Base-by-base conservation (phyloP, 2,329 filamentous ascomycete genomes). In the Pochonia chlamydosporia region DNA sequence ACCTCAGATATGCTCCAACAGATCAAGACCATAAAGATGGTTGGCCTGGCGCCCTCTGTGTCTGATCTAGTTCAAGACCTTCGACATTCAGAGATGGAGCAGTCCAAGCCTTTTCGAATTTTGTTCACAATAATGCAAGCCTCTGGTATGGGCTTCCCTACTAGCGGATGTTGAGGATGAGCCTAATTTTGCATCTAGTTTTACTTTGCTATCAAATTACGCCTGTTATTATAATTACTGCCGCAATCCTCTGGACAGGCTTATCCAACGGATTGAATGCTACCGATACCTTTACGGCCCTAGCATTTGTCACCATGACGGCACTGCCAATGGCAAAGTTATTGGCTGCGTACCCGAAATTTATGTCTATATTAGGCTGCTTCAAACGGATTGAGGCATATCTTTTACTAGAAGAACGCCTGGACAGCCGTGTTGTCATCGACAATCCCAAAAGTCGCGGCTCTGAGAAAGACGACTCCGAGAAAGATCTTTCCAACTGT, bases 21-120 rank as follows among this genome's bases (percentile, higher is more conserved):
- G 5, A 64, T 69, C 54, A 68, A 66, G 43, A 58, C 56, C 21
- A 52, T 69, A 23, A 68, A 67, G 40, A 64, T 68, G 56, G 59
- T 60, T 25, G 67, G 67, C 0, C 55, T 68, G 3, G 52, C 55
- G 3, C 40, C 37, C 3, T 36, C 43, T 4, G 42, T 51, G 5
- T 36, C 35, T 10, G 44, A 47, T 13, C 26, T 43, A 14, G 23
- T 56, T 16, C 44, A 53, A 42, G 30, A 16, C 1, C 48, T 56
- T 13, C 50, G 56, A 11, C 47, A 47, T 6, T 40, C 44, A 11
- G 54, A 58, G 36, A 45, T 56, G 21, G 16, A 55, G 9, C 36
- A 35, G 11, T 54, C 52, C 1, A 50, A 46, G 9, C 44, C 20
- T 8, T 44, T 49, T n/a, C 42, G 52, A 6, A 20, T 48, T 1